phyloP scores from a whole-genome alignment of 768 basidiomycete genomes.

The Macrolepiota albuminosa region DNA sequence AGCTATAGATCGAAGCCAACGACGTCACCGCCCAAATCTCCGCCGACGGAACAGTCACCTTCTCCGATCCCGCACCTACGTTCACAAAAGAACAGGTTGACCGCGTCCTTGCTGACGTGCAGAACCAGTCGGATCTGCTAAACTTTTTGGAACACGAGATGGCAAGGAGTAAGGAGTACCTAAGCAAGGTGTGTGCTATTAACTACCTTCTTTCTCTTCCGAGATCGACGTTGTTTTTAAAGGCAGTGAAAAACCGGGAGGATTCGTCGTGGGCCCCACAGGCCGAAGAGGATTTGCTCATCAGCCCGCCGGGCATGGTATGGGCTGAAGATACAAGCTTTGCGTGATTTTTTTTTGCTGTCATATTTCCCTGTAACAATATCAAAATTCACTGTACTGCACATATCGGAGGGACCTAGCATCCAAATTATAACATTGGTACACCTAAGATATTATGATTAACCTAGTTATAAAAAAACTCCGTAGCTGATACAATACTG shows the following conservation, averaged over 20 bases:
- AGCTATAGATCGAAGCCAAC: constrained; percentile 56
- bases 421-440: constrained; percentile 4
- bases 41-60: constrained; percentile 66
- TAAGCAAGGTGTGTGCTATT: constrained; percentile 52
- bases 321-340: constrained; percentile 12
- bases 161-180: constrained; percentile 64
- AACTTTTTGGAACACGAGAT: constrained; percentile 49
- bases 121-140: constrained; percentile 49
- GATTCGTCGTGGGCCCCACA: constrained; percentile 16
- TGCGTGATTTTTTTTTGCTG: neutral
- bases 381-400: neutral
- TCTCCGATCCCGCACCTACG: constrained; percentile 57
- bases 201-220: neutral
- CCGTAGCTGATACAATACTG: neutral
- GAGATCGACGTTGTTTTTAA: neutral
- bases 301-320: neutral
- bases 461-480: constrained; percentile 3
- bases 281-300: constrained; percentile 19
- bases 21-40: constrained; percentile 71
- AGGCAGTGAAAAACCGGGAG: constrained; percentile 20
- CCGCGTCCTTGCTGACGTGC: constrained; percentile 44
- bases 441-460: constrained; percentile 5
- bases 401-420: neutral
- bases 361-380: neutral
- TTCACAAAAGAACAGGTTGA: constrained; percentile 64